Evolutionary conservation across 306 rosid species (phyloP).

Genomic region (Rosa lucieae): DNA sequence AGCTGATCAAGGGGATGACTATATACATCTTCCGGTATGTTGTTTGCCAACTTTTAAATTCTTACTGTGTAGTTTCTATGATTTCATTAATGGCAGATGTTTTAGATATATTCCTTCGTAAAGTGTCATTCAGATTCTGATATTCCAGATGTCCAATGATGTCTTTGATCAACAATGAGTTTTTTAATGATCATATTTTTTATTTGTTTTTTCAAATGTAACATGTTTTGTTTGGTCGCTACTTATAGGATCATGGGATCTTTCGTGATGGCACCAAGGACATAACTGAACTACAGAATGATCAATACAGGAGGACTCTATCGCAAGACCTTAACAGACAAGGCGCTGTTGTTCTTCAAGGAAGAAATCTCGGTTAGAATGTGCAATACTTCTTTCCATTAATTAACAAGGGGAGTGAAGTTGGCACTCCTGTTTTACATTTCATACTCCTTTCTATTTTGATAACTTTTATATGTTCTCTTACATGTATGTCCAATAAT

Average conservation of each 20-base stretch:
- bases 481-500: background rate
- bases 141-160: background rate
- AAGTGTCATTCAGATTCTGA: background rate
- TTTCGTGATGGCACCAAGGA: slow-evolving; percentile 96
- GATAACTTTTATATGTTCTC: background rate
- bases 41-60: slow-evolving; percentile 37
- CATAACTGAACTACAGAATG: slow-evolving; percentile 51
- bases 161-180: background rate
- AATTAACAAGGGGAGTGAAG: background rate
- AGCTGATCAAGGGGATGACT: slow-evolving; percentile 97
- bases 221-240: background rate
- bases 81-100: background rate
- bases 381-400: slow-evolving; percentile 5
- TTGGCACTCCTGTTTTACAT: background rate
- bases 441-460: background rate
- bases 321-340: slow-evolving; percentile 97
- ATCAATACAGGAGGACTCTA: slow-evolving; percentile 67
- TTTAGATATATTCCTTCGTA: background rate
- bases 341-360: slow-evolving; percentile 97
- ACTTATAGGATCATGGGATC: slow-evolving; percentile 85
- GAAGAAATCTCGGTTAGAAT: slow-evolving; percentile 69
- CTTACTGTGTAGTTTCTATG: slow-evolving; percentile 1
- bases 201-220: background rate
- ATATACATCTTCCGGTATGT: slow-evolving; percentile 92
- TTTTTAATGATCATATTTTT: background rate